Conservation (phyloP, 805 yeast genomes). For the Dipodascopsis tothii region DNA sequence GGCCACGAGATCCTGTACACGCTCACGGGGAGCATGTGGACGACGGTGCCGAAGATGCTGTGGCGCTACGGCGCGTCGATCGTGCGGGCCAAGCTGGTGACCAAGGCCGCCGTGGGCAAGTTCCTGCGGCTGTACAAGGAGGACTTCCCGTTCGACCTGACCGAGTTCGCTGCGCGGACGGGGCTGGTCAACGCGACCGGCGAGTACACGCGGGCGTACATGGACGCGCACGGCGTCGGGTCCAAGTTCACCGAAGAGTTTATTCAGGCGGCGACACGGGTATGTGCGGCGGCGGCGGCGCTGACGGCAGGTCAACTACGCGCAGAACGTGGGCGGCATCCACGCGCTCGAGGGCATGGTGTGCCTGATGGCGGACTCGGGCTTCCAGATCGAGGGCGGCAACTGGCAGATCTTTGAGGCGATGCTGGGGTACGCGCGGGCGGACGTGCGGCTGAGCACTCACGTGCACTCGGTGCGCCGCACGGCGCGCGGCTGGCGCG, state of each 20-base stretch:
- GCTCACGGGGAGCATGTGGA: conserved; percentile 6
- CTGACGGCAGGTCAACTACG: conserved; percentile 36
- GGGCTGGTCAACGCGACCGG: conserved; percentile 29
- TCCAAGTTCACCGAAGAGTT: background rate
- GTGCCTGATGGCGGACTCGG: conserved; percentile 35
- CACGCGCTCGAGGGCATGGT: conserved; percentile 40
- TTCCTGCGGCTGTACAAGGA: conserved; percentile 33
- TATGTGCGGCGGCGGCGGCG: background rate
- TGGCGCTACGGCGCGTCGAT: conserved; percentile 33
- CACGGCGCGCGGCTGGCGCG: conserved; percentile 9
- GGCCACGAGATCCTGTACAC: conserved; percentile 11
- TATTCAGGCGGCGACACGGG: background rate
- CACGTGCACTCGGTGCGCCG: conserved; percentile 27
- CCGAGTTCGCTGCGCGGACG: conserved; percentile 18
- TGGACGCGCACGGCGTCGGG: background rate
- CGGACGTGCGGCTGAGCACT: conserved; percentile 30
- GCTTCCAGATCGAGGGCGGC: conserved; percentile 38
- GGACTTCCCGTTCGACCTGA: conserved; percentile 37
- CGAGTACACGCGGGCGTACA: too few relatives aligned
- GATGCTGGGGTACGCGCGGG: conserved; percentile 34
- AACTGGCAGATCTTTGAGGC: conserved; percentile 39
- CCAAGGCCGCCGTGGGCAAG: conserved; percentile 20
- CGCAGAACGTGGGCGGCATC: conserved; percentile 37
- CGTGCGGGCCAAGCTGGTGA: conserved; percentile 22
- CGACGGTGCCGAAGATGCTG: conserved; percentile 24